phyloP scores from a whole-genome alignment of 2,329 filamentous ascomycete genomes.

The Neocucurbitaria cava region DNA sequence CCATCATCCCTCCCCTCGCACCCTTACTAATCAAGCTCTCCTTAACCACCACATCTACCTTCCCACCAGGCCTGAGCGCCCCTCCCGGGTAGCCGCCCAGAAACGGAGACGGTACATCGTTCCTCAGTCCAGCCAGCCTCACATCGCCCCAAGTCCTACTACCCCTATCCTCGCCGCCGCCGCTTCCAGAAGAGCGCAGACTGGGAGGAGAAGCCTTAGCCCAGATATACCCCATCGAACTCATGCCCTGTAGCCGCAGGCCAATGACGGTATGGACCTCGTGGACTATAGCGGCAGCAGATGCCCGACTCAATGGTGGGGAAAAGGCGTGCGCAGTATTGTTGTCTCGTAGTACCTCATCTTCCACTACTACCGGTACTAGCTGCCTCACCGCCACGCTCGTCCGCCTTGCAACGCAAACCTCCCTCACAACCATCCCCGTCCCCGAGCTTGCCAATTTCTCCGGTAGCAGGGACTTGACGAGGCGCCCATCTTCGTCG shows the following conservation, averaged over 20 bases:
- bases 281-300: constrained; percentile 9
- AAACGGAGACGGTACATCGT: constrained; percentile 31
- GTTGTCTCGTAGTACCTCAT: neutral
- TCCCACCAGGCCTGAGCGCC: constrained; percentile 14
- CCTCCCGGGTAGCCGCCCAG: constrained; percentile 16
- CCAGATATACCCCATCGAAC: constrained; percentile 32
- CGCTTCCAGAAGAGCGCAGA: too few species aligned
- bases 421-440: constrained; percentile 29
- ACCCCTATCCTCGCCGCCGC: neutral
- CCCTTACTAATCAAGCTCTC: constrained; percentile 22
- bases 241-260: constrained; percentile 35
- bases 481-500: constrained; percentile 32
- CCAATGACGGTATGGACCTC: constrained; percentile 35
- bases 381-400: constrained; percentile 30
- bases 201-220: too few species aligned
- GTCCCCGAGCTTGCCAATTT: constrained; percentile 9
- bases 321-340: neutral
- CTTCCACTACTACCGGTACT: too few species aligned
- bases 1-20: too few species aligned
- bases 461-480: constrained; percentile 22
- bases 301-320: neutral
- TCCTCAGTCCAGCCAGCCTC: constrained; percentile 23
- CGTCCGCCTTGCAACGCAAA: constrained; percentile 23
- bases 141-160: constrained; percentile 32
- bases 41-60: constrained; percentile 24